Evolutionary conservation across 306 rosid species (phyloP).

Genomic region (Clitoria ternatea): DNA sequence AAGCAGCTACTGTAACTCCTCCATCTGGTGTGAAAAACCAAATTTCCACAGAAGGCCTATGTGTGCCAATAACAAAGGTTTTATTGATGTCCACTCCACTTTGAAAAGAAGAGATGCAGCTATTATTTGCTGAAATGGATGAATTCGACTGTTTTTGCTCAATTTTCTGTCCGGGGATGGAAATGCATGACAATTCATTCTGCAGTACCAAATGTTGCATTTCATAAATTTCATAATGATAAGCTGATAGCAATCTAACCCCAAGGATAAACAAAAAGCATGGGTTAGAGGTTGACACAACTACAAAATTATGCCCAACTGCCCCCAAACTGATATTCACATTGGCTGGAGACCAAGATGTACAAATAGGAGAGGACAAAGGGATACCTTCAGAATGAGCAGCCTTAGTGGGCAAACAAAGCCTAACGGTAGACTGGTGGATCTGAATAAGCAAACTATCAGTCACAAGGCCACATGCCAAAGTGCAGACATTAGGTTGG

Average conservation of each 20-base stretch:
- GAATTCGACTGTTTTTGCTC: slow-evolving; percentile 36
- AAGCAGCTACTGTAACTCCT: slow-evolving; percentile 63
- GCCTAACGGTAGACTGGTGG: slow-evolving; percentile 67
- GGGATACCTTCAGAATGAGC: slow-evolving; percentile 80
- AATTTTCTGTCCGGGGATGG: slow-evolving; percentile 59
- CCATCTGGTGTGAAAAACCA: slow-evolving; percentile 45
- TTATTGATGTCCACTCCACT: slow-evolving; percentile 47
- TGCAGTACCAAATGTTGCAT: slow-evolving; percentile 68
- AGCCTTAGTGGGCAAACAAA: slow-evolving; percentile 81
- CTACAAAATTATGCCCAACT: slow-evolving; percentile 76
- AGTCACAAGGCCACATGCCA: slow-evolving; percentile 80
- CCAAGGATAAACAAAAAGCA: slow-evolving; percentile 78
- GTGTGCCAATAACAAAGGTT: slow-evolving; percentile 84
- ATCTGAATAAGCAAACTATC: slow-evolving; percentile 86
- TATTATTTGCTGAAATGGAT: slow-evolving; percentile 31
- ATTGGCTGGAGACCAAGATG: slow-evolving; percentile 73
- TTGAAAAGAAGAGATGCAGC: slow-evolving; percentile 37
- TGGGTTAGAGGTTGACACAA: slow-evolving; percentile 93
- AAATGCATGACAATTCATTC: slow-evolving; percentile 85
- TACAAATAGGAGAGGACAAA: slow-evolving; percentile 66
- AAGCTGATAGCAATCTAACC: slow-evolving; percentile 52
- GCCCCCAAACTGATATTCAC: slow-evolving; percentile 87
- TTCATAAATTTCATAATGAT: slow-evolving; percentile 73
- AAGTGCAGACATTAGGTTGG: slow-evolving; percentile 77
- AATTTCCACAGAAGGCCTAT: slow-evolving; percentile 86